Evolutionary conservation across 1,139 yeast genomes (phyloP).

Genomic region (Saccharomycopsis phalli): DNA sequence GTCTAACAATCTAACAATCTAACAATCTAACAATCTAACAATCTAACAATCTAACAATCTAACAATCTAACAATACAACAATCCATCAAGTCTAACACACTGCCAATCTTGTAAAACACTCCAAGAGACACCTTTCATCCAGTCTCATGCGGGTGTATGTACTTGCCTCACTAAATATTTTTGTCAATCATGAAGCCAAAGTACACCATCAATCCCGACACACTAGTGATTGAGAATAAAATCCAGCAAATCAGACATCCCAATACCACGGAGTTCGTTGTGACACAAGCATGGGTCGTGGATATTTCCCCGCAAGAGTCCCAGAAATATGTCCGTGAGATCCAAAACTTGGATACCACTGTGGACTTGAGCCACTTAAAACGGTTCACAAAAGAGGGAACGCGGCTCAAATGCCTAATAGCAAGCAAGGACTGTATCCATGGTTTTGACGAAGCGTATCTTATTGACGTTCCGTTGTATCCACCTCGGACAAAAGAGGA

Average conservation of each 20-base stretch:
- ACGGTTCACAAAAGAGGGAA: conserved; percentile 24
- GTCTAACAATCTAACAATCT: no score
- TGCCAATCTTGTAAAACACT: no score
- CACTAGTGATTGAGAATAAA: conserved; percentile 38
- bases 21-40: no score
- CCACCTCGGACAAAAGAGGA: conserved; percentile 56
- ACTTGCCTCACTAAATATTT: no score
- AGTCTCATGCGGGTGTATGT: no score
- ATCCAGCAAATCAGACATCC: conserved; percentile 33
- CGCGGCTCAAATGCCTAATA: conserved; percentile 11
- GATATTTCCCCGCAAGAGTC: conserved; percentile 38
- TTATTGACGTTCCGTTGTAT: conserved; percentile 7
- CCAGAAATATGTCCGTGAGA: conserved; percentile 27
- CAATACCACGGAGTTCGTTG: conserved; percentile 3
- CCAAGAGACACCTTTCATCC: no score
- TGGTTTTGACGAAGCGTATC: neutral
- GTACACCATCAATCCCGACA: conserved; percentile 42
- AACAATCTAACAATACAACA: no score
- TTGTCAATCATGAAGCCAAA: no score
- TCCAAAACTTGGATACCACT: conserved; percentile 29
- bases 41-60: no score
- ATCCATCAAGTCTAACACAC: no score
- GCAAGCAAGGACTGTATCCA: neutral
- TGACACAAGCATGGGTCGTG: conserved; percentile 48
- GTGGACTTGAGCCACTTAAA: conserved; percentile 35